Conservation (phyloP, 305 asterid species). For the Fraxinus platypoda region DNA sequence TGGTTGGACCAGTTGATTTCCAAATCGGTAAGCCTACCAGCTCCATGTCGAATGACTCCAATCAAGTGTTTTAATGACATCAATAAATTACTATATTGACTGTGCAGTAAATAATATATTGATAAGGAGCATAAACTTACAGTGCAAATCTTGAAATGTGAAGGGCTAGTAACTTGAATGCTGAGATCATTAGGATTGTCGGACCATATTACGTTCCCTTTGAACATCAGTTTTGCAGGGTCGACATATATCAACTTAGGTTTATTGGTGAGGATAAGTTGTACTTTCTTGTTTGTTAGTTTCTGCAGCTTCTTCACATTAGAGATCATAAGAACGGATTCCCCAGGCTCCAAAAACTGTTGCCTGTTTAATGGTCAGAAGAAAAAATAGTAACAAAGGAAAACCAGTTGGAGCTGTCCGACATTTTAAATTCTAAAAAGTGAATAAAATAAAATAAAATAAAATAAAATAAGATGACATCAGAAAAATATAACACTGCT, state of each 20-base stretch:
- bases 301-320: constrained; percentile 93
- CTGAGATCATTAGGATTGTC: constrained; percentile 86
- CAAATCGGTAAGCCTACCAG: neutral
- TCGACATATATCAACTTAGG: constrained; percentile 89
- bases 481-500: neutral
- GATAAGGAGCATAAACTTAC: constrained; percentile 45
- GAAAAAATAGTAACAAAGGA: neutral
- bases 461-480: neutral
- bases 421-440: neutral
- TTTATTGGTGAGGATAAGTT: constrained; percentile 93
- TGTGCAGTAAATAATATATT: neutral
- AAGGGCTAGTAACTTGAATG: constrained; percentile 78
- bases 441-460: neutral
- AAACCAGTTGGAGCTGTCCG: neutral
- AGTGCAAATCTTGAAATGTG: constrained; percentile 87
- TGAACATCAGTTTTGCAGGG: constrained; percentile 74
- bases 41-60: neutral
- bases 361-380: constrained; percentile 55
- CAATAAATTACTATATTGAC: neutral
- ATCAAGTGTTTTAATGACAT: neutral
- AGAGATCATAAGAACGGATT: constrained; percentile 94
- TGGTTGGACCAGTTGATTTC: neutral
- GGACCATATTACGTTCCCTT: constrained; percentile 92
- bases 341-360: constrained; percentile 97
- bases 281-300: constrained; percentile 91